phyloP scores from a whole-genome alignment of 306 rosid genomes.

The Fragaria iinumae region DNA sequence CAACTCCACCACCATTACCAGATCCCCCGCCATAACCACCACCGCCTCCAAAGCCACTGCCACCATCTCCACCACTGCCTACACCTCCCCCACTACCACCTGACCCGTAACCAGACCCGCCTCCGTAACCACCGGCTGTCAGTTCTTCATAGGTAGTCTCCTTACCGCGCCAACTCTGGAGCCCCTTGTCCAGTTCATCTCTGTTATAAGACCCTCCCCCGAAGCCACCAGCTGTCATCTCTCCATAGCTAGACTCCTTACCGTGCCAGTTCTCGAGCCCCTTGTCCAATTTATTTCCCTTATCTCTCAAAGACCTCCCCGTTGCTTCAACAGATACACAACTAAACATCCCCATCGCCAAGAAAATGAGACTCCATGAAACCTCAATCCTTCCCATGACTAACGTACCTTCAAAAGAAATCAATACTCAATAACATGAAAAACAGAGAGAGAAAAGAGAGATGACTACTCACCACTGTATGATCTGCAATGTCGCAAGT shows the following conservation, averaged over 20 bases:
- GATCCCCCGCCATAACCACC: constrained; percentile 18
- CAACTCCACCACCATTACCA: constrained; percentile 20
- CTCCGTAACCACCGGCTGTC: constrained; percentile 32
- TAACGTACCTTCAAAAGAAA: neutral
- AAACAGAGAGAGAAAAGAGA: neutral
- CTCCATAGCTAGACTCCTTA: neutral
- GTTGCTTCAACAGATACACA: constrained; percentile 26
- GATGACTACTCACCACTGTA: neutral
- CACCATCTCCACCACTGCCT: constrained; percentile 22
- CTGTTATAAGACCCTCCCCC: constrained; percentile 27
- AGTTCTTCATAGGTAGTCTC: neutral
- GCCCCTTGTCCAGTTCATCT: constrained; percentile 4
- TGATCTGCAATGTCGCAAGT: neutral
- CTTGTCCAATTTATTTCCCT: constrained; percentile 9
- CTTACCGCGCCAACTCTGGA: constrained; percentile 2
- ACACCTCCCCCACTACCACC: constrained; percentile 32
- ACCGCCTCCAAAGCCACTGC: constrained; percentile 14
- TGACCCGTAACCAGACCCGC: constrained; percentile 31
- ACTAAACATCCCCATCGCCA: constrained; percentile 23
- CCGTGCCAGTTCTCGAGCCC: neutral
- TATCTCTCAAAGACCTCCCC: constrained; percentile 15
- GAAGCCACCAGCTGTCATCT: constrained; percentile 27
- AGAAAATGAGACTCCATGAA: constrained; percentile 21
- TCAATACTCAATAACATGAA: neutral
- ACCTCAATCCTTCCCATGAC: constrained; percentile 33